phyloP scores from a whole-genome alignment of 345 rosid genomes.

The Aquilaria sinensis region DNA sequence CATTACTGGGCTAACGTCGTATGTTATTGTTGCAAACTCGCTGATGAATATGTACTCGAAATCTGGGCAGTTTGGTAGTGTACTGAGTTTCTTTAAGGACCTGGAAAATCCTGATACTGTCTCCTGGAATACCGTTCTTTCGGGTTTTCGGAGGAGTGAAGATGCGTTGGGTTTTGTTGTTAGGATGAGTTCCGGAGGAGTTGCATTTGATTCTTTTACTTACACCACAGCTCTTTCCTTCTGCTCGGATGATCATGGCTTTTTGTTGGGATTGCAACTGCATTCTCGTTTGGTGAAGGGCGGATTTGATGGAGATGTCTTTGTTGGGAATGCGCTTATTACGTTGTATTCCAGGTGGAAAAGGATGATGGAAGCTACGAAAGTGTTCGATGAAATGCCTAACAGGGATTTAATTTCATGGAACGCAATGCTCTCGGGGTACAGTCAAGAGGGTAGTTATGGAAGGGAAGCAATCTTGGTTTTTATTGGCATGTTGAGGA shows the following conservation, averaged over 20 bases:
- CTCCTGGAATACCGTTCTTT: conserved; percentile 89
- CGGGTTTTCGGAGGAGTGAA: conserved; percentile 51
- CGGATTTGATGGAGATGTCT: conserved; percentile 53
- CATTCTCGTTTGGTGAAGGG: conserved; percentile 43
- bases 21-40: conserved; percentile 54
- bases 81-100: conserved; percentile 53
- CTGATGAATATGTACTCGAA: conserved; percentile 69
- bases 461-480: conserved; percentile 50
- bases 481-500: conserved; percentile 55
- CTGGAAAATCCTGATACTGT: conserved; percentile 62
- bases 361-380: conserved; percentile 42
- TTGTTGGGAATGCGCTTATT: conserved; percentile 74
- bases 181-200: conserved; percentile 44
- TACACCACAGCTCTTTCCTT: conserved; percentile 51
- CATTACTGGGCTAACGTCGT: conserved; percentile 51
- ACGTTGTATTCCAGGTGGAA: conserved; percentile 64
- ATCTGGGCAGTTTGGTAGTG: conserved; percentile 39
- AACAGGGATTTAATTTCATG: conserved; percentile 71
- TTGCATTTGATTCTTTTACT: conserved; percentile 54
- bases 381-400: conserved; percentile 61
- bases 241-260: conserved; percentile 49
- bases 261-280: conserved; percentile 62
- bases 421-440: conserved; percentile 84
- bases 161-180: conserved; percentile 47
- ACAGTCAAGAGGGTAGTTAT: conserved; percentile 48